Conservation (phyloP, 2,329 filamentous ascomycete species). For the Exophiala sp. region DNA sequence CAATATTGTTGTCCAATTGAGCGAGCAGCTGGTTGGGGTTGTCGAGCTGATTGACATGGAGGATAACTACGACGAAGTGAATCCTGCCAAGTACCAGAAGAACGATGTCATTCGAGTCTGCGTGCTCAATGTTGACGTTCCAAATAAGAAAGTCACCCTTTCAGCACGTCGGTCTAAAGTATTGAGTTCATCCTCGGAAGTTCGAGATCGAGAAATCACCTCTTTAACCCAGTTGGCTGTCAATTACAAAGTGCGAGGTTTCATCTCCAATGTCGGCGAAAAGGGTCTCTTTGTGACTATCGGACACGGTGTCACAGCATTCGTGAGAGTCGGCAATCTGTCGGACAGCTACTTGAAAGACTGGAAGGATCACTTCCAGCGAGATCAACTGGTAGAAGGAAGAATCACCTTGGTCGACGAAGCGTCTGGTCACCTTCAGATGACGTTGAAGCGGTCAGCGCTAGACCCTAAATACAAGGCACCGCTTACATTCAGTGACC, state of each 20-base stretch:
- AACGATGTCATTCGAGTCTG: conserved; percentile 87
- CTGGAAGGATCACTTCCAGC: conserved; percentile 84
- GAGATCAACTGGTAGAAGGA: conserved; percentile 87
- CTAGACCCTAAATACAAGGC: conserved; percentile 75
- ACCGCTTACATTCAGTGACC: conserved; percentile 68
- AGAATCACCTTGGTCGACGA: conserved; percentile 72
- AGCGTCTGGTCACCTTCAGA: conserved; percentile 67
- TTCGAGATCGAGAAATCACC: conserved; percentile 77
- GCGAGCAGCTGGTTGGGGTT: conserved; percentile 72
- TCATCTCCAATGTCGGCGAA: conserved; percentile 84
- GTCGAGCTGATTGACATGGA: conserved; percentile 78
- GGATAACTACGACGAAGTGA: conserved; percentile 80
- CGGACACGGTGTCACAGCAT: conserved; percentile 74
- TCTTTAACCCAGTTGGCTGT: conserved; percentile 66
- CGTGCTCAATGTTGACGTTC: conserved; percentile 71
- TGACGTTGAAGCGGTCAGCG: conserved; percentile 82
- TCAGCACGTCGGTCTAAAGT: conserved; percentile 85
- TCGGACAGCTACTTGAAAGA: conserved; percentile 91
- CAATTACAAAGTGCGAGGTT: conserved; percentile 81
- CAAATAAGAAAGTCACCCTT: conserved; percentile 79
- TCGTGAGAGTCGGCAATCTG: conserved; percentile 81
- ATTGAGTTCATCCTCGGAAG: conserved; percentile 75
- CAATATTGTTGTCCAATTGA: conserved; percentile 80
- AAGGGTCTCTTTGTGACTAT: conserved; percentile 85
- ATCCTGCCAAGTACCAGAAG: conserved; percentile 71